Evolutionary conservation across 2,329 filamentous ascomycete species (phyloP).

Genomic region (Fusarium chlamydosporum): DNA sequence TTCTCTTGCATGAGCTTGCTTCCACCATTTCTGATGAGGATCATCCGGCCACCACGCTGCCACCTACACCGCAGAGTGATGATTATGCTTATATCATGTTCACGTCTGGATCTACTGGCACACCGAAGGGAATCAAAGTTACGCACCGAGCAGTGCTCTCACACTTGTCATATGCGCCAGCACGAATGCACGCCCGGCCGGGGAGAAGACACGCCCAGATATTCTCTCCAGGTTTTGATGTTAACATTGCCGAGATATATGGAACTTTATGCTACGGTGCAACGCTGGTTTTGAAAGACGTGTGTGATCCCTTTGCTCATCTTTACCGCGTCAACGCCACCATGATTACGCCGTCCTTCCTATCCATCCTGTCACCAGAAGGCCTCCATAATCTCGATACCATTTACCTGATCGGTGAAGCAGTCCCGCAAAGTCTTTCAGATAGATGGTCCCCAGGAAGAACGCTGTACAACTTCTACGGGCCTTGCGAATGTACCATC

Average conservation of each 20-base stretch:
- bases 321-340: not conserved
- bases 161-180: too few relatives aligned
- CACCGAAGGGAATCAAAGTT: not conserved
- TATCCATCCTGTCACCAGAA: not conserved
- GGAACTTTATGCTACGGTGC: not conserved
- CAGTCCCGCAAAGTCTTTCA: not conserved
- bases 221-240: not conserved
- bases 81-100: not conserved
- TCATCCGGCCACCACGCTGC: not conserved
- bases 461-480: not conserved
- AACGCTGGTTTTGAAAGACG: constrained; percentile 1
- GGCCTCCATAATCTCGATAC: not conserved
- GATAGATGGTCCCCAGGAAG: constrained; percentile 1
- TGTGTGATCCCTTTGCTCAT: not conserved
- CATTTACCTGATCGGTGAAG: not conserved
- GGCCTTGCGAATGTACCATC: not conserved
- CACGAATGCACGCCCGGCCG: not conserved
- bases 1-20: not conserved
- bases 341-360: not conserved
- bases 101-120: not conserved
- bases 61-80: too few relatives aligned
- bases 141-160: too few relatives aligned
- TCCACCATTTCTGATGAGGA: too few relatives aligned
- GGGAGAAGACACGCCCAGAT: not conserved
- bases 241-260: not conserved